Conservation (phyloP, 1,284 basidiomycete species). For the Microstroma glucosiphilum region DNA sequence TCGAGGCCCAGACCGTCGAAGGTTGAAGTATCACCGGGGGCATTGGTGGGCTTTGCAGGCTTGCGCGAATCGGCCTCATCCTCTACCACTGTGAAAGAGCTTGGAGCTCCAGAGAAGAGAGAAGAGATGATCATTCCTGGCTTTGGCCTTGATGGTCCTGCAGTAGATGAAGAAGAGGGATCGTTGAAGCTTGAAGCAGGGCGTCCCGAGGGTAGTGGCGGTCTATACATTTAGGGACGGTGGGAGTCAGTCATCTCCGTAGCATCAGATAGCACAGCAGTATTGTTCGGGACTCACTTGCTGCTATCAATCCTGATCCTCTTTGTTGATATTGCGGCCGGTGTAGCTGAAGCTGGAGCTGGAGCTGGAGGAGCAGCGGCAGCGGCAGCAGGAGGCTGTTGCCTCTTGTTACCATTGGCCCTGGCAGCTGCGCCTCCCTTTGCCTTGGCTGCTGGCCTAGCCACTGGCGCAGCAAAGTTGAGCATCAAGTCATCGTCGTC, state of each 20-base stretch:
- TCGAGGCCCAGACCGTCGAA: conserved; percentile 63
- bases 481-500: conserved; percentile 46
- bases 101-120: conserved; percentile 16
- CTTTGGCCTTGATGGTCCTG: conserved; percentile 2
- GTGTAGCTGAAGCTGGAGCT: too few relatives aligned
- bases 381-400: too few relatives aligned
- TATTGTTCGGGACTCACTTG: too few relatives aligned
- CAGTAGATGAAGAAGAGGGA: neutral
- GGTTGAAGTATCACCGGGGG: conserved; percentile 52
- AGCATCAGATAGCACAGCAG: too few relatives aligned
- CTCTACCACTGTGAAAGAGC: conserved; percentile 13
- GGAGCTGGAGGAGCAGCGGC: too few relatives aligned
- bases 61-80: conserved; percentile 13
- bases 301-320: too few relatives aligned
- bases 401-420: neutral
- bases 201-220: too few relatives aligned
- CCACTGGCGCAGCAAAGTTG: conserved; percentile 40
- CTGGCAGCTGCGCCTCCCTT: neutral
- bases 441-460: neutral
- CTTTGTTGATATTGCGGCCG: too few relatives aligned
- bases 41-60: conserved; percentile 35
- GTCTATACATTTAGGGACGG: too few relatives aligned
- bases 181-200: too few relatives aligned
- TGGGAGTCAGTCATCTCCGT: too few relatives aligned
- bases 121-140: conserved; percentile 19